Evolutionary conservation across 1,139 yeast genomes (phyloP), one percentile per base, ranked within the genome.

Genomic region (Candida anutae): DNA sequence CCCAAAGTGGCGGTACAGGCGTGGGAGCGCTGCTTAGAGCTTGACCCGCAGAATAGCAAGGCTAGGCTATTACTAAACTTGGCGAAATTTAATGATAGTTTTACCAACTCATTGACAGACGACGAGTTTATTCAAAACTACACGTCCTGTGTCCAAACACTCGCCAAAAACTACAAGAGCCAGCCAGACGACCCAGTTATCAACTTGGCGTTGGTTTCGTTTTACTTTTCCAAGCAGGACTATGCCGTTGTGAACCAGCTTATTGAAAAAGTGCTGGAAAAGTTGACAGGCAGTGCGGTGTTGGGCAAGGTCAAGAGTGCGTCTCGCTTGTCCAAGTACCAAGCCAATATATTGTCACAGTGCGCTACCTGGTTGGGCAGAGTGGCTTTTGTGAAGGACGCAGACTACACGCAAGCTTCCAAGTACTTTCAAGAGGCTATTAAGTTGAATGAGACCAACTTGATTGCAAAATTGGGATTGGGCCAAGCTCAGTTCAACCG

Each of bases 281-380:
- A 54, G 15, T 55, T 55, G 9, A 49, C 59, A 6, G 37, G 66
- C 0, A 57, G 58, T 13, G 38, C 51, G 5, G 32, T 32, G 8
- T 28, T 40, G 20, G 34, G 38, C 14, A 51, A 42, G 28, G 37
- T 40, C 29, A 38, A 40, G 13, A 38, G 34, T 16, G 37, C 45
- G 22, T 36, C 43, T 14, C 51, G 48, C 27, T 34, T 53, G 11
- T 45, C 65, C 8, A 43, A 46, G 19, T 60, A 45, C 36, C 54
- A 58, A 26, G 39, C 55, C 3, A 58, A 51, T 24, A 50, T 82
- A 3, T 58, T 72, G 26, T 78, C 94, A n/a, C 94, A 83, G 40
- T 81, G 90, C 13, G 63, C 79, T 17, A 81, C 82, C 39, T 87
- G 96, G 95, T 64, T 78, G 39, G 97, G 85, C 10, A 71, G 96